These are phyloP conservation scores for Rhizopus delemar DNA, from an alignment of 371 early-diverging fungal species.

Conservation along the genomic window DNA sequence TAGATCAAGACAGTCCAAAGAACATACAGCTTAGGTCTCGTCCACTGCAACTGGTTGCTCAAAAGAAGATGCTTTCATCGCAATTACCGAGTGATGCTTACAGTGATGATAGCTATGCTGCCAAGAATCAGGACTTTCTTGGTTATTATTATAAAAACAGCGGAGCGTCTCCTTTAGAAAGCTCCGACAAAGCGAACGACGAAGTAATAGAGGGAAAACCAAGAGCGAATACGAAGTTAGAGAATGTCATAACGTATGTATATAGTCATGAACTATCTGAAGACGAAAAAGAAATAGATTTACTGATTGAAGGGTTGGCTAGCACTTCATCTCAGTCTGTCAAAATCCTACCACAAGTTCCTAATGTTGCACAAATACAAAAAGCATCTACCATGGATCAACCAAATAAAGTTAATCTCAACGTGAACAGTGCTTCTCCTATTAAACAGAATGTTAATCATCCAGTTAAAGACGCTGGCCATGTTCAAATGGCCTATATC, in stretches of 20 bases:
- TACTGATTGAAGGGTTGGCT: background rate
- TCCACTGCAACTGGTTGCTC: slow-evolving; percentile 15
- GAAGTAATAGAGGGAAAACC: too few relatives aligned
- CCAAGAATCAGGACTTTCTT: slow-evolving; percentile 22
- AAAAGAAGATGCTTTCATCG: slow-evolving; percentile 16
- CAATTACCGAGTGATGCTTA: background rate
- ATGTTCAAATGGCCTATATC: slow-evolving; percentile 44
- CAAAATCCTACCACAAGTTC: slow-evolving; percentile 30
- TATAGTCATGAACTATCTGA: too few relatives aligned
- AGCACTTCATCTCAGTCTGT: slow-evolving; percentile 29
- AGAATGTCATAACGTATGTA: too few relatives aligned
- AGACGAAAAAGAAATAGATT: too few relatives aligned
- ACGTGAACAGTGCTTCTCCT: slow-evolving; percentile 23
- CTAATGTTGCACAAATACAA: slow-evolving; percentile 19
- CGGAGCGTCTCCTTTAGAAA: slow-evolving; percentile 27
- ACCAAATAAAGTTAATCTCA: slow-evolving; percentile 20
- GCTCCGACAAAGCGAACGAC: slow-evolving; percentile 22
- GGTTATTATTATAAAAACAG: slow-evolving; percentile 23
- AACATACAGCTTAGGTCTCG: slow-evolving; percentile 2
- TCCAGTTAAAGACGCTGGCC: slow-evolving; percentile 23
- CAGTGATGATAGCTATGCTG: too few relatives aligned
- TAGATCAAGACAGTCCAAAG: slow-evolving; percentile 14
- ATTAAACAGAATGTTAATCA: slow-evolving; percentile 8
- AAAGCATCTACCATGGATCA: slow-evolving; percentile 2
- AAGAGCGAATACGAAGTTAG: too few relatives aligned